Base-by-base conservation (phyloP, 1,284 basidiomycete species). In the Albatrellus sp. region DNA sequence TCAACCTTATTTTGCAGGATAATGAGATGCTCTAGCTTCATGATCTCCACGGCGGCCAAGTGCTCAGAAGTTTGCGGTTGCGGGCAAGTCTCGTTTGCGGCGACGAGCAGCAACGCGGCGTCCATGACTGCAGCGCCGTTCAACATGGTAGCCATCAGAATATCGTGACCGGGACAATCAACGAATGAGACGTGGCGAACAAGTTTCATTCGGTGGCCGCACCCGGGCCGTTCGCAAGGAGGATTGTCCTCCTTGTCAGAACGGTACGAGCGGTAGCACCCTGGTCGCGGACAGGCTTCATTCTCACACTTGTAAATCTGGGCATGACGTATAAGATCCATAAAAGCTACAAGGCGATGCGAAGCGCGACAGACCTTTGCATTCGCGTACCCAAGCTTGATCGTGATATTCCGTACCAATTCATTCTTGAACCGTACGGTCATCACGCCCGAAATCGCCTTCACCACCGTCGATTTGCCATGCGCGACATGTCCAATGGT, bases 81-180 rank as follows among this genome's bases (percentile, higher is more conserved):
- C 1, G 94, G 94, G 67, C 94, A 98, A 8, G 91, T 89, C 70
- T 98, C 94, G 68, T 98, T 98, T 44, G 89, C 94, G 20, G 94
- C 94, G 50, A 98, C 83, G 41, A 98, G 79, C 0, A 98, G 75
- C 1, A 98, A 70, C 13, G 94, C 94, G 48, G 94, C 94, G 66
- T 98, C 93, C 94, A 98, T 93, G 72, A 98, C 94, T 19, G 96
- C 96, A 35, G 94, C 94, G 66, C 94, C 94, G 76, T 98, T 98
- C 57, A 98, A 74, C 96, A 98, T 98, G 55, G 94, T 98, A 48
- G 94, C 94, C 94, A 98, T 98, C 63, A 98, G 75, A 77, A 88
- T 89, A 60, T 93, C 90, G 76, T 93, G 90, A 53, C 90, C 90
- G 1, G 90, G 90, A 60, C 90, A 91, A 62, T 94, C 91, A 60